Conservation (phyloP, 495 filamentous ascomycete species). For the Xylaria venustula region DNA sequence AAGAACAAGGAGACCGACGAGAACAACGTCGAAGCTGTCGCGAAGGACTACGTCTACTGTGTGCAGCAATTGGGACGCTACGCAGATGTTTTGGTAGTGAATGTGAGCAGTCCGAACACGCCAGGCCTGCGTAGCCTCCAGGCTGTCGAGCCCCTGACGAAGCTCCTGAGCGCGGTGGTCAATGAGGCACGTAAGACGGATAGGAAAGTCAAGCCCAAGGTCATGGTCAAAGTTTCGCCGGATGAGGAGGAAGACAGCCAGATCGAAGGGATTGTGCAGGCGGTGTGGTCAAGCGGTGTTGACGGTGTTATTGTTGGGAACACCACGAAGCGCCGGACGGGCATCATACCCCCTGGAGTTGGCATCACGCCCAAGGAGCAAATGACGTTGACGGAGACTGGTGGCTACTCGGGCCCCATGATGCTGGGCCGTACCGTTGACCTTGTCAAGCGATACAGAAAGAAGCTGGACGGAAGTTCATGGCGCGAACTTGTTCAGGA, state of each 20-base stretch:
- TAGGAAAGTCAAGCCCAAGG: slow-evolving; percentile 70
- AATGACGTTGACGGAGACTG: slow-evolving; percentile 66
- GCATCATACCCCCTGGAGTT: slow-evolving; percentile 62
- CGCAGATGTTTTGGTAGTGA: slow-evolving; percentile 92
- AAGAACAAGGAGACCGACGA: slow-evolving; percentile 93
- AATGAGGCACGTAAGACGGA: slow-evolving; percentile 65
- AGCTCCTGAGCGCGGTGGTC: slow-evolving; percentile 79
- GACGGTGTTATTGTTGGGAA: slow-evolving; percentile 98
- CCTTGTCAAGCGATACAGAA: slow-evolving; percentile 76
- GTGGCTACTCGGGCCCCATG: slow-evolving; percentile 87
- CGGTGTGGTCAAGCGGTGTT: slow-evolving; percentile 78
- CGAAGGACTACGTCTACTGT: slow-evolving; percentile 81
- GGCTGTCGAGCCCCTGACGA: slow-evolving; percentile 73
- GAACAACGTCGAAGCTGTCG: slow-evolving; percentile 78
- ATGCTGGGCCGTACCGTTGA: slow-evolving; percentile 74
- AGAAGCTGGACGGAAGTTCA: slow-evolving; percentile 60
- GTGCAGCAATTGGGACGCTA: slow-evolving; percentile 78
- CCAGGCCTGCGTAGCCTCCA: slow-evolving; percentile 85
- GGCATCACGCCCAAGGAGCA: slow-evolving; percentile 65
- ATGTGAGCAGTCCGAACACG: slow-evolving; percentile 95
- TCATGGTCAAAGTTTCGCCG: slow-evolving; percentile 97
- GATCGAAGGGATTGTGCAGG: slow-evolving; percentile 81
- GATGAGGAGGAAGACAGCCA: slow-evolving; percentile 85
- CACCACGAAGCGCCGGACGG: slow-evolving; percentile 80
- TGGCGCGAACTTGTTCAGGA: slow-evolving; percentile 23